Percentiles rank a stretch among this genome's conserved stretches.
Evolutionary conservation across 345 rosid genomes (phyloP).

Genomic region (Cardamine occulta): DNA sequence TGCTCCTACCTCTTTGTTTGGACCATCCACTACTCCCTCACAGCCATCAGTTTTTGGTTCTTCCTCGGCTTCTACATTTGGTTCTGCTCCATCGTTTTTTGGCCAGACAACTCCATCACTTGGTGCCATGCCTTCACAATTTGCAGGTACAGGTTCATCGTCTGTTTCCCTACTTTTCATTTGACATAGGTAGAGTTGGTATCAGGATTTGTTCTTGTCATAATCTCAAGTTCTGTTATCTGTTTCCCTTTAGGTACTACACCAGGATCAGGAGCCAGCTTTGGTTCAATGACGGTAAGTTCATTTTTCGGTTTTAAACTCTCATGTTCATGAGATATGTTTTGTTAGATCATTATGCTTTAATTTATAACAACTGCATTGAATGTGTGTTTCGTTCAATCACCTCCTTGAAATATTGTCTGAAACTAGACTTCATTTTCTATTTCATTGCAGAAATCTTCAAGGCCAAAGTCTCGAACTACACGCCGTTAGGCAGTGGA

Average conservation of each 20-base stretch:
- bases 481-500: slow-evolving; percentile 61
- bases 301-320: slow-evolving; percentile 6
- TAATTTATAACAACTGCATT: neutral
- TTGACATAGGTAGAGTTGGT: neutral
- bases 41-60: slow-evolving; percentile 57
- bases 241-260: slow-evolving; percentile 56
- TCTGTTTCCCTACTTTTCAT: slow-evolving; percentile 11
- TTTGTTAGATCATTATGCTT: slow-evolving; percentile 3
- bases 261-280: slow-evolving; percentile 82
- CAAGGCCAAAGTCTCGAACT: slow-evolving; percentile 81
- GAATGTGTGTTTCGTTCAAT: neutral
- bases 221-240: slow-evolving; percentile 9
- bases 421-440: slow-evolving; percentile 15
- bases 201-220: slow-evolving; percentile 9
- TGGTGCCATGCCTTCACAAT: slow-evolving; percentile 56
- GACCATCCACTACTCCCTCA: slow-evolving; percentile 51
- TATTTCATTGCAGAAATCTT: slow-evolving; percentile 61
- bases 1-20: slow-evolving; percentile 70
- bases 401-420: slow-evolving; percentile 6
- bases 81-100: slow-evolving; percentile 52
- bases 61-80: slow-evolving; percentile 67
- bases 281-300: slow-evolving; percentile 79
- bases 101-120: slow-evolving; percentile 61
- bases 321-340: slow-evolving; percentile 19
- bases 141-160: slow-evolving; percentile 24